A percentile compares a stretch with the other conserved stretches of the same genome.
phyloP scores from a whole-genome alignment of 129 eudicot genomes.

The Flaveria linearis region DNA sequence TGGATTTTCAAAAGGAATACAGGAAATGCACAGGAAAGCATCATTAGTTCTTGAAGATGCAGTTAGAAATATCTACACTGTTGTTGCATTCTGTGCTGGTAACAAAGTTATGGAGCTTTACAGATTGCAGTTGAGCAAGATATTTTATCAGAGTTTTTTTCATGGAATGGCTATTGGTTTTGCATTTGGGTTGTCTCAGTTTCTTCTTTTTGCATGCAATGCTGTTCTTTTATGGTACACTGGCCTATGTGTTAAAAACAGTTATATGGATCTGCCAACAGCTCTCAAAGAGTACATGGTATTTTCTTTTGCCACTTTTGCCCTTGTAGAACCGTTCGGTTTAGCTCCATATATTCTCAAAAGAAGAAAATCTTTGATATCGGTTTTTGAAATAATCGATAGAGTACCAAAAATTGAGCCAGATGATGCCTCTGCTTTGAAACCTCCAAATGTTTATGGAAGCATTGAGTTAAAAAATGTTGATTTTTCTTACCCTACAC shows the following conservation, averaged over 20 bases:
- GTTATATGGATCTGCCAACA: conserved; percentile 56
- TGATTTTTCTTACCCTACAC: conserved; percentile 86
- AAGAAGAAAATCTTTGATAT: conserved; percentile 78
- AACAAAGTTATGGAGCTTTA: conserved; percentile 97
- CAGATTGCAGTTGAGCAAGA: conserved; percentile 61
- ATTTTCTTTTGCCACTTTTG: conserved; percentile 94
- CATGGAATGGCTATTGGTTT: conserved; percentile 94
- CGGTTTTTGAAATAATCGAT: conserved; percentile 91
- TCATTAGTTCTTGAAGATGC: conserved; percentile 96
- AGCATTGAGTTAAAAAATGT: conserved; percentile 85
- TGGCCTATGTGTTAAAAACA: conserved; percentile 62
- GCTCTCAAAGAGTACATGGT: conserved; percentile 98
- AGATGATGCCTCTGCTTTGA: conserved; percentile 75
- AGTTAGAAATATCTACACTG: conserved; percentile 88
- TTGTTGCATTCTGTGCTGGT: conserved; percentile 94
- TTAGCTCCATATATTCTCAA: conserved; percentile 95
- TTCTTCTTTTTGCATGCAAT: conserved; percentile 92
- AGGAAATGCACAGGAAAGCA: conserved; percentile 98
- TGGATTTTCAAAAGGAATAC: conserved; percentile 95
- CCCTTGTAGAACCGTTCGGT: conserved; percentile 97
- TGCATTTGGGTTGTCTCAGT: conserved; percentile 89
- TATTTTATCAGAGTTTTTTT: conserved; percentile 79
- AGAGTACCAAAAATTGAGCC: conserved; percentile 88
- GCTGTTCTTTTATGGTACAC: conserved; percentile 96
- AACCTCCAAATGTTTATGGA: conserved; percentile 95